Conservation (phyloP, 495 filamentous ascomycete genomes). For the Lasiosphaeriaceae sp. region DNA sequence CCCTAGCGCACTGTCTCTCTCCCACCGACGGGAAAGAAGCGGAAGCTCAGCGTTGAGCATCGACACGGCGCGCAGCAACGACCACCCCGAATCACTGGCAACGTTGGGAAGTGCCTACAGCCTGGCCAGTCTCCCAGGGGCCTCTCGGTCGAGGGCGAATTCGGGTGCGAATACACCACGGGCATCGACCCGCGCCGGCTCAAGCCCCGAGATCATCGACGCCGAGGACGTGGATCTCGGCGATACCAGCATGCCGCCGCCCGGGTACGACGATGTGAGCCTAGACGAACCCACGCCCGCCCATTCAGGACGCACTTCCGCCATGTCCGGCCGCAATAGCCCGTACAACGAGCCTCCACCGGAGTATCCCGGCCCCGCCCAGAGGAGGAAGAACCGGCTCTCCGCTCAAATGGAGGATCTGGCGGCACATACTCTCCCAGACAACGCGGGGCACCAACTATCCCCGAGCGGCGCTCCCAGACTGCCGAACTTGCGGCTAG, state of each 20-base stretch:
- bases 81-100: constrained; percentile 21
- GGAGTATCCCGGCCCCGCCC: constrained; percentile 40
- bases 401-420: constrained; percentile 30
- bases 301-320: constrained; percentile 27
- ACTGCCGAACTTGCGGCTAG: constrained; percentile 42
- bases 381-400: constrained; percentile 26
- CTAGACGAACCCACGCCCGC: constrained; percentile 36
- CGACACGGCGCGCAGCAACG: constrained; percentile 31
- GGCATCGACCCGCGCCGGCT: constrained; percentile 27
- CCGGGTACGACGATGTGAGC: constrained; percentile 54
- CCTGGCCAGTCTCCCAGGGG: constrained; percentile 10
- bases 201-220: constrained; percentile 41
- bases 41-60: constrained; percentile 44
- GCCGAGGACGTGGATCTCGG: constrained; percentile 45
- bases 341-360: constrained; percentile 45
- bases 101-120: constrained; percentile 23
- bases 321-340: constrained; percentile 32
- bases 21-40: constrained; percentile 40
- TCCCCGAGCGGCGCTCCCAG: constrained; percentile 35
- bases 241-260: constrained; percentile 46
- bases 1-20: constrained; percentile 26
- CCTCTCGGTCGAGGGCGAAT: constrained; percentile 22
- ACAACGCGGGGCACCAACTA: constrained; percentile 15
- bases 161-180: constrained; percentile 24
- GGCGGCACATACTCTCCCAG: constrained; percentile 11